phyloP scores from a whole-genome alignment of 768 basidiomycete species.

The Suillus americanus region DNA sequence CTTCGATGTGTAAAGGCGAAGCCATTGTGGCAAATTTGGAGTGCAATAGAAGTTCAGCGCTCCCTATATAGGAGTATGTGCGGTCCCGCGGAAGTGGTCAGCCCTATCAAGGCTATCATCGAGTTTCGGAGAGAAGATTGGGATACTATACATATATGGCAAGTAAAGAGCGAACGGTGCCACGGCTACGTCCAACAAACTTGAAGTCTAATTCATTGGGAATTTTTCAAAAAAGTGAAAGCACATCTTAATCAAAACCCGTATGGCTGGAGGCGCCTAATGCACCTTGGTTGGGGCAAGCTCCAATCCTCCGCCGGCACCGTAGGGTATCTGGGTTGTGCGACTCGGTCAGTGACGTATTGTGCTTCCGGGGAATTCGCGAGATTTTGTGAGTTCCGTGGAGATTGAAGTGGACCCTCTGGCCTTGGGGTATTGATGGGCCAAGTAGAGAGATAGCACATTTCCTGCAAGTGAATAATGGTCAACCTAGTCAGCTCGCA shows the following conservation, averaged over 20 bases:
- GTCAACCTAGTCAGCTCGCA: background rate
- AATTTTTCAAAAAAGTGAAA: too few species aligned
- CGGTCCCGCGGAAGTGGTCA: too few species aligned
- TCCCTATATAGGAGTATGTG: too few species aligned
- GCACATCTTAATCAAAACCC: background rate
- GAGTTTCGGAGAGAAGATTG: too few species aligned
- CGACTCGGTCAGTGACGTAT: background rate
- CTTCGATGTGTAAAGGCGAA: too few species aligned
- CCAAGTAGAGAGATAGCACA: constrained; percentile 28
- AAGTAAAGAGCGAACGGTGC: too few species aligned
- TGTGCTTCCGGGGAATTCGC: background rate
- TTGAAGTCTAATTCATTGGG: too few species aligned
- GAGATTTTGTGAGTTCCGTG: background rate
- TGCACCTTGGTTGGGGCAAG: constrained; percentile 22
- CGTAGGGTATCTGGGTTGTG: background rate
- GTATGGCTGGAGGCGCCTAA: constrained; percentile 15
- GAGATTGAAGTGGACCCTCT: background rate
- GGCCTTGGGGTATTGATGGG: constrained; percentile 8
- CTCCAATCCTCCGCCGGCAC: constrained; percentile 17
- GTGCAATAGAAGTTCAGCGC: too few species aligned
- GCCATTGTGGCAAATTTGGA: too few species aligned
- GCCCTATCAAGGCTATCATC: too few species aligned
- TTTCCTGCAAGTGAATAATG: constrained; percentile 16
- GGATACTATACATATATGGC: too few species aligned
- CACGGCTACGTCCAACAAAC: too few species aligned